Evolutionary conservation across 2,329 filamentous ascomycete species (phyloP), one percentile per base, ranked within the genome.

Genomic region (Emergomyces orientalis): DNA sequence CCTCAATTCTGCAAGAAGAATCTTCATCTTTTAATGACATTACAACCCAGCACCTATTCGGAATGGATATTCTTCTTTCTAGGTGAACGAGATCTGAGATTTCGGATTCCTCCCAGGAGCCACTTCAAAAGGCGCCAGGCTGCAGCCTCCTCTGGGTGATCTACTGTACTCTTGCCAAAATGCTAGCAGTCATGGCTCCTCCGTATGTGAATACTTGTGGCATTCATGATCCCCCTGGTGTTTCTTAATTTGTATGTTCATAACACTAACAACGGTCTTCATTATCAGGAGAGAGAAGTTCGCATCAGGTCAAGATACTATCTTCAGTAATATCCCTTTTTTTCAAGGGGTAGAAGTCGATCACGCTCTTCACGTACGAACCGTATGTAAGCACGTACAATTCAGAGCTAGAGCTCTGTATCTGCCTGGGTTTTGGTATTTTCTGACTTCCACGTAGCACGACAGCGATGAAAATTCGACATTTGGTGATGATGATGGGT

Each of bases 401-500:
- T 13, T 27, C n/a, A 9, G 49, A 32, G n/a, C n/a, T n/a, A n/a
- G n/a, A n/a, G n/a, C 27, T 19, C 25, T 32, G 14, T 27, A 27
- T 30, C 27, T 30, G 27, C 19, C 9, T 52, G 11, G 49, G 4
- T 30, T 52, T 52, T 39, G 8, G 32, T 39, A 37, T 32, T 25
- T 11, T 17, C 32, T 56, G 19, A 56, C 32, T 3, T 39, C 17
- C 13, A n/a, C 8, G 13, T 19, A 56, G 54, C 9, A 56, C 19
- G 32, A 37, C 8, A 56, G 25, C 54, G 54, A 56, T 56, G 34
- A n/a, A 22, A 34, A 56, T 39, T 56, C 30, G 5, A 14, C 54
- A 25, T 56, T 56, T 13, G 32, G 54, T 25, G 54, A 56, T 39
- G 41, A 37, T 22, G 54, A 56, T 56, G 54, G 54, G 54, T 56